Conservation (phyloP, 495 filamentous ascomycete species). For the Aspergillus homomorphus region DNA sequence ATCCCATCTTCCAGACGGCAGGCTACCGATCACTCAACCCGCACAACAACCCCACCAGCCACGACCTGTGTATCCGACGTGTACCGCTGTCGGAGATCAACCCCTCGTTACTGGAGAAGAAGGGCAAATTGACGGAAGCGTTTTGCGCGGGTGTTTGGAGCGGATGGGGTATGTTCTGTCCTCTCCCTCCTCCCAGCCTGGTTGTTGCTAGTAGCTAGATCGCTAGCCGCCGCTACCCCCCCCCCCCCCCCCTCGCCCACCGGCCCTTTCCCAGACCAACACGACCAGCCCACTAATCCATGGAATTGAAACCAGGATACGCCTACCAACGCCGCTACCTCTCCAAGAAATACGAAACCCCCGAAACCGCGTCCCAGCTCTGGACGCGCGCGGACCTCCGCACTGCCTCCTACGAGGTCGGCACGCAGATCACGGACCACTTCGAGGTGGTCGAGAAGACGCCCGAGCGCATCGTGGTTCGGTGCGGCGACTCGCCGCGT, state of each 20-base stretch:
- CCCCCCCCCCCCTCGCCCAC: neutral
- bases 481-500: conserved; percentile 65
- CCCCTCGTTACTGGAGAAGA: conserved; percentile 59
- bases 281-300: neutral
- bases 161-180: conserved; percentile 52
- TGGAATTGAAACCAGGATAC: conserved; percentile 45
- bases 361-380: conserved; percentile 60
- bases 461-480: conserved; percentile 56
- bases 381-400: conserved; percentile 58
- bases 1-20: conserved; percentile 59
- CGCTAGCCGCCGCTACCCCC: neutral
- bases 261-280: neutral
- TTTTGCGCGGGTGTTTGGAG: conserved; percentile 67
- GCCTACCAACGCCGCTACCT: conserved; percentile 60
- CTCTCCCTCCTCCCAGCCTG: neutral
- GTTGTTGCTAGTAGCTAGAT: too few species aligned
- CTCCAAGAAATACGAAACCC: conserved; percentile 57
- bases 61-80: conserved; percentile 60
- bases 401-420: conserved; percentile 53
- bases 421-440: conserved; percentile 69
- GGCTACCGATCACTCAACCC: conserved; percentile 59
- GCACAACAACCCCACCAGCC: conserved; percentile 54
- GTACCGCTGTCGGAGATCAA: conserved; percentile 62
- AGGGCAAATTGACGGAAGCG: conserved; percentile 56
- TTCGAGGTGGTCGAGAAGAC: conserved; percentile 72